Evolutionary conservation across 2,329 filamentous ascomycete species (phyloP), one percentile per base, ranked within the genome.

Genomic region (Aspergillus sp.): DNA sequence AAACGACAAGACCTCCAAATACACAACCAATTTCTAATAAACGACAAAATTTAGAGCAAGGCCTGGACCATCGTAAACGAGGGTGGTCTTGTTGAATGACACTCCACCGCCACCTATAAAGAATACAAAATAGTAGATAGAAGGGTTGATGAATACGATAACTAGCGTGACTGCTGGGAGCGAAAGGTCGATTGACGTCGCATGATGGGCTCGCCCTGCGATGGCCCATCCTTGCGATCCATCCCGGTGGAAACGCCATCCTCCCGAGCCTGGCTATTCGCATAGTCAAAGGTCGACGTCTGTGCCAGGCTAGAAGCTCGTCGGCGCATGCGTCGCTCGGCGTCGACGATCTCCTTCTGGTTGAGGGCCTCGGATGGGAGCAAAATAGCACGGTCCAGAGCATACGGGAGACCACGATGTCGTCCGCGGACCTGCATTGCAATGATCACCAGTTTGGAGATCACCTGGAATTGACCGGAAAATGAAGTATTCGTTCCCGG

Each of bases 401-500:
- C 70, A 60, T 87, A 86, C 0, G 84, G 84, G 0, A 87, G 70
- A 30, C 84, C 84, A 73, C 84, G 82, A 62, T 87, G 84, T 5
- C 84, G 76, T 26, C 84, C 84, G 56, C 84, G 82, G 52, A 87
- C 73, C 71, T 84, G 81, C 83, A 86, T 86, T 10, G 83, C 83
- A 55, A 85, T 82, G 61, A 87, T 83, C 57, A 87, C 77, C 54
- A 87, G 76, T 63, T 86, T 86, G 16, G 79, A 82, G 6, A 95
- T 72, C 0, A 86, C 80, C 11, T 80, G 83, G 70, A 99, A 96
- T 61, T 96, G 84, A 0, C 82, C 87, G 30, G 84, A 91, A 59
- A 99, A 90, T 0, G 89, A 91, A 0, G 90, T 82, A 70, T 96
- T 88, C 68, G 85, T 79, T 17, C 74, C 77, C 0, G 88, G 79